Evolutionary conservation across 176 grass and related monocot species (phyloP), one percentile per base, ranked within the genome.

Genomic region (Cenchrus purpureus): DNA sequence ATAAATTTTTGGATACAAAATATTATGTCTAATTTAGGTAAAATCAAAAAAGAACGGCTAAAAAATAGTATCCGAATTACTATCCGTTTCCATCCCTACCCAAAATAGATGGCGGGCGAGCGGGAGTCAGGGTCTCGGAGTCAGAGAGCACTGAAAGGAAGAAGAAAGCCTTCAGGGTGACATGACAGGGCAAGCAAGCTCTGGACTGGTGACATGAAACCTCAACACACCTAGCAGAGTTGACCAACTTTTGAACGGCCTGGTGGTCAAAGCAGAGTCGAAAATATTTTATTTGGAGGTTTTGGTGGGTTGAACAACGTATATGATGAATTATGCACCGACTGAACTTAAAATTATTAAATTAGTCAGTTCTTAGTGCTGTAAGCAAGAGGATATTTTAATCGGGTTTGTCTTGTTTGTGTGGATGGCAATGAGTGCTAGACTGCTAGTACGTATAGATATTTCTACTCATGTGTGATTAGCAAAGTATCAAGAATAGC

Each of bases 201-300:
- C 53, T 13, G 9, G 50, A 52, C 9, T 77, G 4, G 0, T 40
- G 37, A 48, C 14, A 9, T 69, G 50, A 78, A 85, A 67, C 51
- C 44, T n/a, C 25, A 4, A 13, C 32, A 13, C 32, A 48, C 12
- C 1, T 8, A 42, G 49, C 73, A 85, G 60, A 56, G 63, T 77
- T 85, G 83, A 70, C 74, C 63, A 11, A 50, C 74, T 60, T 85
- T 70, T 78, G 22, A 16, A 79, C 64, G 17, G 42, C 25, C 25
- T 25, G 25, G 25, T 25, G 25, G 28, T 68, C 55, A 85, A 68
- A 49, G 49, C 50, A 32, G 19, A 63, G 46, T 66, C 34, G 37
- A n/a, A 68, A 20, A 32, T 0, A 31, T 58, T 34, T 57, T 7
- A 43, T 53, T 9, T 57, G 13, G 13, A 34, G 17, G 12, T 37